phyloP scores from a whole-genome alignment of 2,329 filamentous ascomycete genomes.

The Fusarium sterilihyphosum region DNA sequence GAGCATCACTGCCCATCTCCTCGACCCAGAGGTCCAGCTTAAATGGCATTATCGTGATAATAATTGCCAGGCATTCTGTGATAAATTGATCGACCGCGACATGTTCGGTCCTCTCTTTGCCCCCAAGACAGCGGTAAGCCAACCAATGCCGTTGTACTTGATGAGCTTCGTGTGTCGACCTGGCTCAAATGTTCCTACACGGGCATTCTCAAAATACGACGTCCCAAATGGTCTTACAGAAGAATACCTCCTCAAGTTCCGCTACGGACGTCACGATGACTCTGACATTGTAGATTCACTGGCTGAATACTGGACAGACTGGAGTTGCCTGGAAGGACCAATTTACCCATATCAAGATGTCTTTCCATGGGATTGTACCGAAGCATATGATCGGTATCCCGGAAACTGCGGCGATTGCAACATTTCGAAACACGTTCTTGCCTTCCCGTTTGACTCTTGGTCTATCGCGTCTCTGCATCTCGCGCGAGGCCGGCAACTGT shows the following conservation, averaged over 20 bases:
- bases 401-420: conserved; percentile 51
- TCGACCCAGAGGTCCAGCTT: conserved; percentile 40
- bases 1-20: conserved; percentile 43
- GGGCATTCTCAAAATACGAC: conserved; percentile 45
- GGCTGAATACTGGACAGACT: conserved; percentile 57
- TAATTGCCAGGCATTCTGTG: conserved; percentile 51
- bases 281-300: conserved; percentile 54
- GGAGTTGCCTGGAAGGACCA: conserved; percentile 50
- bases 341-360: conserved; percentile 53
- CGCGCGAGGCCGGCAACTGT: conserved; percentile 45
- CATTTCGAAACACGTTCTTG: conserved; percentile 54
- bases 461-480: conserved; percentile 52
- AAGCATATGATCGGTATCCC: conserved; percentile 51
- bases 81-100: conserved; percentile 45
- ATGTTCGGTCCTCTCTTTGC: conserved; percentile 45
- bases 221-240: conserved; percentile 53
- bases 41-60: conserved; percentile 46
- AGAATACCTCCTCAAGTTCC: conserved; percentile 53
- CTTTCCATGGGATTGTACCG: conserved; percentile 59
- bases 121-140: neutral
- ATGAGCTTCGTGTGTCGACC: conserved; percentile 53
- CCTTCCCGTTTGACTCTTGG: conserved; percentile 56
- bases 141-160: conserved; percentile 44
- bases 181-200: conserved; percentile 33
- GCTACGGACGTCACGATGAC: conserved; percentile 50